A percentile compares a stretch with the other conserved stretches of the same genome.
These are phyloP conservation scores for Fusarium brachygibbosum DNA, from an alignment of 2,329 filamentous ascomycete species.

Conservation along the genomic window DNA sequence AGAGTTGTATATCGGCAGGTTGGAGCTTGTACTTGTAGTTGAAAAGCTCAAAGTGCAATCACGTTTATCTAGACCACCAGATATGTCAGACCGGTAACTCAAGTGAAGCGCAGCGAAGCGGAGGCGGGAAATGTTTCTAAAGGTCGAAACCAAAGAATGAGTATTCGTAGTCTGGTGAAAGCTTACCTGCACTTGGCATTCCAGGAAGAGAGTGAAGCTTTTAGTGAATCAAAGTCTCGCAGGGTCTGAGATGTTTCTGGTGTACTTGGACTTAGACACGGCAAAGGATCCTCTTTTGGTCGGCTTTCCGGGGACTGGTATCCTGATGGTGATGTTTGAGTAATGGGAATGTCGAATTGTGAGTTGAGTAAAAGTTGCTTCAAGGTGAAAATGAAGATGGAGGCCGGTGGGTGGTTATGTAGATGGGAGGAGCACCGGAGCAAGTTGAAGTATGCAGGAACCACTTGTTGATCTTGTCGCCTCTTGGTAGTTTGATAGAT, in stretches of 20 bases:
- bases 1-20: constrained; percentile 6
- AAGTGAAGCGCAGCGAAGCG: constrained; percentile 16
- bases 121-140: constrained; percentile 21
- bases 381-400: constrained; percentile 1
- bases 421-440: constrained; percentile 10
- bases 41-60: constrained; percentile 43
- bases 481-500: constrained; percentile 12
- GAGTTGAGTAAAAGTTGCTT: constrained; percentile 15
- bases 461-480: constrained; percentile 24
- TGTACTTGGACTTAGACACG: constrained; percentile 20
- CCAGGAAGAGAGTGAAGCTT: constrained; percentile 44
- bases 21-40: constrained; percentile 37
- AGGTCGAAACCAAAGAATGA: constrained; percentile 25
- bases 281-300: constrained; percentile 26
- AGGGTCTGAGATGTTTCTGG: constrained; percentile 41
- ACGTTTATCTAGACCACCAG: constrained; percentile 45
- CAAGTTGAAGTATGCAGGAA: constrained; percentile 16
- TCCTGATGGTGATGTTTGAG: constrained; percentile 3
- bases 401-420: neutral
- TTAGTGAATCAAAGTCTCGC: constrained; percentile 36
- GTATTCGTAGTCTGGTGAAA: constrained; percentile 25
- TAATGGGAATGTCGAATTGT: neutral
- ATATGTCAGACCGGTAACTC: constrained; percentile 36
- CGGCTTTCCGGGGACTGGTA: constrained; percentile 17
- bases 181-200: constrained; percentile 50